Evolutionary conservation across 148 eudicot species (phyloP).

Genomic region (Arctostaphylos glauca): DNA sequence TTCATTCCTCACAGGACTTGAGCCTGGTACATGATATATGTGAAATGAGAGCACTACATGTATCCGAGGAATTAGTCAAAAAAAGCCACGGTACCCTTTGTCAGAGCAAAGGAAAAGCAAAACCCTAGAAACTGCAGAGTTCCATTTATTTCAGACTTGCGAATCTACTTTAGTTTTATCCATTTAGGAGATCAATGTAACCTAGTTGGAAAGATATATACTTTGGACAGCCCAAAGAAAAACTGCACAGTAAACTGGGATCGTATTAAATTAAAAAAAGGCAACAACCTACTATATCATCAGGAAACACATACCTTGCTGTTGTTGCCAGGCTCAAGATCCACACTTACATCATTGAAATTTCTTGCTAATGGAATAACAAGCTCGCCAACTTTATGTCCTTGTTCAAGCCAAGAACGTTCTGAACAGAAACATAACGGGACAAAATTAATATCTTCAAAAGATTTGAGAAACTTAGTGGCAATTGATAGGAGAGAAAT

Average conservation of each 20-base stretch:
- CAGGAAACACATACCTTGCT: conserved; percentile 40
- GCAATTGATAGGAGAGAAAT: not conserved
- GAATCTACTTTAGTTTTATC: too few relatives aligned
- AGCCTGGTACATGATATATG: not conserved
- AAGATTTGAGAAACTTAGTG: not conserved
- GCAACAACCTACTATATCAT: not conserved
- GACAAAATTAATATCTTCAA: not conserved
- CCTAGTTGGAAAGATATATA: not conserved
- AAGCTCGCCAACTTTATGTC: conserved; percentile 87
- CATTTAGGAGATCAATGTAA: not conserved
- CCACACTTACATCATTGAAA: conserved; percentile 55
- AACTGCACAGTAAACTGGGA: not conserved
- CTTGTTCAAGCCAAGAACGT: conserved; percentile 89
- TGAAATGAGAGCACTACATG: not conserved
- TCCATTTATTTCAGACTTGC: too few relatives aligned
- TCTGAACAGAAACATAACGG: conserved; percentile 37
- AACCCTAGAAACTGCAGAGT: too few relatives aligned
- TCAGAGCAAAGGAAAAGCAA: too few relatives aligned
- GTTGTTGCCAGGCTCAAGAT: conserved; percentile 62
- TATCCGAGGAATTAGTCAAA: too few relatives aligned
- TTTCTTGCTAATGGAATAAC: conserved; percentile 91
- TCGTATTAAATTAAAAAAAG: not conserved
- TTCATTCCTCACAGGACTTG: not conserved
- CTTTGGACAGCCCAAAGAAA: not conserved
- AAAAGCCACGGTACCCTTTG: too few relatives aligned